Conservation (phyloP, 345 rosid species). For the Boechera stricta region DNA sequence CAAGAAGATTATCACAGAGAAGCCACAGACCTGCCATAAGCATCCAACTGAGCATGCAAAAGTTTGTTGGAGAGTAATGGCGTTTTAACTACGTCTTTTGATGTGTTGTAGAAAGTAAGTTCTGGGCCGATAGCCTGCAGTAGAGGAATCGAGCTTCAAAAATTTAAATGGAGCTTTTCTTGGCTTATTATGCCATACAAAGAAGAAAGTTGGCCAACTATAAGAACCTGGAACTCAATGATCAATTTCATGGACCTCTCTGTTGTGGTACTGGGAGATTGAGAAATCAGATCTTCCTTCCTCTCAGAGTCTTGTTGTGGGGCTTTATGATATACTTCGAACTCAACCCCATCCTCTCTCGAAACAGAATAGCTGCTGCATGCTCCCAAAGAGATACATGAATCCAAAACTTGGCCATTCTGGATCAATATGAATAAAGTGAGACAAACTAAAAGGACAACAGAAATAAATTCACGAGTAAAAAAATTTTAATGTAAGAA, state of each 20-base stretch:
- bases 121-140: conserved; percentile 94
- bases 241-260: conserved; percentile 65
- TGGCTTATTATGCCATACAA: conserved; percentile 25
- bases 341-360: conserved; percentile 65
- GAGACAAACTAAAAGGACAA: conserved; percentile 20
- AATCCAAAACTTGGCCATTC: conserved; percentile 90
- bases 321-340: conserved; percentile 61
- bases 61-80: conserved; percentile 78
- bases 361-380: conserved; percentile 77
- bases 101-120: conserved; percentile 85
- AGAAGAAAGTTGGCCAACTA: conserved; percentile 17
- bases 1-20: conserved; percentile 23
- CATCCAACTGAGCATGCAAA: conserved; percentile 90
- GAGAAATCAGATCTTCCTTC: conserved; percentile 47
- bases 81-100: conserved; percentile 70
- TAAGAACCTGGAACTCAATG: conserved; percentile 81
- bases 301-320: conserved; percentile 45
- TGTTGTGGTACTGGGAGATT: conserved; percentile 51
- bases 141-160: conserved; percentile 34
- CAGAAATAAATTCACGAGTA: conserved; percentile 7
- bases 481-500: neutral
- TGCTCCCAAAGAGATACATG: conserved; percentile 82
- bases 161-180: conserved; percentile 27
- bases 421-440: conserved; percentile 45
- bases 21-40: conserved; percentile 68